These are phyloP conservation scores for Pouteria glomerata DNA, from an alignment of 148 eudicot genomes.

Conservation along the genomic window DNA sequence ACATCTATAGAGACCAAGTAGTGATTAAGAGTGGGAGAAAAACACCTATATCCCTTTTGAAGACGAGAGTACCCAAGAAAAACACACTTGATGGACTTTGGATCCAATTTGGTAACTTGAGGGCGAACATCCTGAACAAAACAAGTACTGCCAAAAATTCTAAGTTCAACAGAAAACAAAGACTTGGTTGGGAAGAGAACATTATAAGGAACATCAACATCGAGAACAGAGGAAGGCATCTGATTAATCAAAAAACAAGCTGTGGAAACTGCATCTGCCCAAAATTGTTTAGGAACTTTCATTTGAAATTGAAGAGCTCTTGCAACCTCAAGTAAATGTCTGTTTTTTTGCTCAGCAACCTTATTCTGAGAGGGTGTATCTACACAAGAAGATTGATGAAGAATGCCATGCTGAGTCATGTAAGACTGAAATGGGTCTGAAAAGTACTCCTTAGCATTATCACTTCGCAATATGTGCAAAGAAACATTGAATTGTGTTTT, in stretches of 20 bases:
- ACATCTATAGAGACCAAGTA: background rate
- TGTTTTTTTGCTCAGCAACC: slow-evolving; percentile 6
- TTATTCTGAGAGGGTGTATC: slow-evolving; percentile 8
- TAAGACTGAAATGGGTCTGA: background rate
- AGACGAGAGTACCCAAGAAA: background rate
- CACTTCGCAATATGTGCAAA: slow-evolving; percentile 2
- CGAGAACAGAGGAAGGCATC: background rate
- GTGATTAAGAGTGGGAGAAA: background rate
- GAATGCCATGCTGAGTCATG: slow-evolving; percentile 1
- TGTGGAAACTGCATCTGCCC: background rate
- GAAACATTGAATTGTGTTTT: slow-evolving; percentile 1
- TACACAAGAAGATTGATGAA: slow-evolving; percentile 13
- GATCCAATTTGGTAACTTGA: background rate
- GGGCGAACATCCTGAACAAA: background rate
- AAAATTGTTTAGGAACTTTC: slow-evolving; percentile 7
- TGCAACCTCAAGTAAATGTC: slow-evolving; percentile 7
- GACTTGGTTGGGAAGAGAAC: background rate
- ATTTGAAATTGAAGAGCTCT: slow-evolving; percentile 7
- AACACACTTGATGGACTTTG: background rate
- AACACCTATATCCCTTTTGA: background rate
- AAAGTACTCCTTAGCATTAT: background rate
- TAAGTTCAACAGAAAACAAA: background rate
- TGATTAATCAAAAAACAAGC: slow-evolving; percentile 11
- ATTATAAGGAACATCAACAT: background rate
- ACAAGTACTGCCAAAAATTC: background rate